These are phyloP conservation scores for Cyamopsis tetragonoloba DNA, from an alignment of 306 rosid genomes.

Conservation along the genomic window DNA sequence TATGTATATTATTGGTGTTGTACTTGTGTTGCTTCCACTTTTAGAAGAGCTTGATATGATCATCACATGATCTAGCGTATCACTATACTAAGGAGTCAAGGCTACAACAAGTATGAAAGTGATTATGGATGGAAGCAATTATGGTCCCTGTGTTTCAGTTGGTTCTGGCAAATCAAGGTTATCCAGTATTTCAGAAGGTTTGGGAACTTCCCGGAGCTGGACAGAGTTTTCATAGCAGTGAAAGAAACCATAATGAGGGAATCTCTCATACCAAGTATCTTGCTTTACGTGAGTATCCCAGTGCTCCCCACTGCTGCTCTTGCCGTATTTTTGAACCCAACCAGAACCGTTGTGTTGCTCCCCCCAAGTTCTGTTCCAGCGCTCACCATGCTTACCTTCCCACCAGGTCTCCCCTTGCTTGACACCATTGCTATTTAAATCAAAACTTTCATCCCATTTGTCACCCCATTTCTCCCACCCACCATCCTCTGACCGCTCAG, in stretches of 20 bases:
- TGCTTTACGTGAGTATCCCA: conserved; percentile 84
- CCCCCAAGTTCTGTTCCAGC: conserved; percentile 97
- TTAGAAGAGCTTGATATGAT: neutral
- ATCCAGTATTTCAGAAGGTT: conserved; percentile 46
- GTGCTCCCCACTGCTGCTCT: conserved; percentile 93
- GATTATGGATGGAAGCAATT: neutral
- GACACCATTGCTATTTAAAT: conserved; percentile 55
- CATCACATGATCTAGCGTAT: neutral
- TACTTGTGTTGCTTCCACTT: neutral
- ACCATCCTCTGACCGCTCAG: conserved; percentile 67
- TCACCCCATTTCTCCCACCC: conserved; percentile 99
- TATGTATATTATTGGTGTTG: neutral
- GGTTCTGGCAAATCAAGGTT: neutral
- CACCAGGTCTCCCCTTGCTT: conserved; percentile 99
- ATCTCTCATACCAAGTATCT: conserved; percentile 93
- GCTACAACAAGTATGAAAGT: no score
- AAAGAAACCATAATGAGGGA: conserved; percentile 81
- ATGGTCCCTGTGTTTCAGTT: neutral
- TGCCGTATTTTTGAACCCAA: conserved; percentile 94
- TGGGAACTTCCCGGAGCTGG: conserved; percentile 81
- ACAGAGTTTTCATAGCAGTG: conserved; percentile 84
- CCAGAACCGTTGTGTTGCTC: conserved; percentile 89
- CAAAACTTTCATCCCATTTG: conserved; percentile 97
- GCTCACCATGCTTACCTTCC: conserved; percentile 75
- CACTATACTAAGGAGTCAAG: neutral